Evolutionary conservation across 31 red algal genomes (phyloP).

Genomic region (Porphyra umbilicalis): DNA sequence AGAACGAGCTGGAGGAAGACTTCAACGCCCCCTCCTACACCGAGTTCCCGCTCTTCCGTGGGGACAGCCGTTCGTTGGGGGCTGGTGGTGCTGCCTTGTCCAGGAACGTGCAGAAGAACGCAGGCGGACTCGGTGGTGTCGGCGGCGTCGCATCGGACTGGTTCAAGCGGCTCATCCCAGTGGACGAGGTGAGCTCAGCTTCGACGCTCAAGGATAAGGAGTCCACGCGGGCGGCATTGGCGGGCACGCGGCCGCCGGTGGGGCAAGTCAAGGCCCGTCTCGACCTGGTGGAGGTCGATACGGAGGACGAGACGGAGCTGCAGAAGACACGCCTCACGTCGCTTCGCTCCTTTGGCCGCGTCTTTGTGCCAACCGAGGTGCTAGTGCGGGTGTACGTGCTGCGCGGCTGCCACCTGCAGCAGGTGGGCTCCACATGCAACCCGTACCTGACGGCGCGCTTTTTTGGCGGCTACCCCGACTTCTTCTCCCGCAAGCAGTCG

Average conservation of each 20-base stretch:
- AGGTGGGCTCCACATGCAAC: conserved; percentile 61
- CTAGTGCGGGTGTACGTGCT: conserved; percentile 78
- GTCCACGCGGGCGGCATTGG: conserved; percentile 42
- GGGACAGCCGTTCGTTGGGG: conserved; percentile 63
- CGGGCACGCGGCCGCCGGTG: conserved; percentile 60
- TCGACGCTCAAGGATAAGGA: conserved; percentile 28
- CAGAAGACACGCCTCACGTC: conserved; percentile 42
- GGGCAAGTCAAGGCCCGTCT: conserved; percentile 68
- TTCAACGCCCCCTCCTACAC: conserved; percentile 60
- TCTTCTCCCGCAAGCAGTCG: conserved; percentile 55
- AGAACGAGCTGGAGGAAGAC: conserved; percentile 55
- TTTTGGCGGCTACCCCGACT: conserved; percentile 76
- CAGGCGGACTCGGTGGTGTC: background rate
- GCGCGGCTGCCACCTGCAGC: conserved; percentile 61
- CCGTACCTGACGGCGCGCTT: conserved; percentile 58
- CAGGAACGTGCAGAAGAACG: conserved; percentile 9
- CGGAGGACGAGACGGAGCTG: conserved; percentile 28
- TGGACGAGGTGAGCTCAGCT: conserved; percentile 35
- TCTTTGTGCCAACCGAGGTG: conserved; percentile 69
- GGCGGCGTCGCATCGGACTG: conserved; percentile 8
- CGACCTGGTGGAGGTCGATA: conserved; percentile 59
- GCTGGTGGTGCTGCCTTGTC: background rate
- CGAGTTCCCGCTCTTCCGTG: conserved; percentile 70
- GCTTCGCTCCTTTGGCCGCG: conserved; percentile 60
- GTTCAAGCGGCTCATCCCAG: conserved; percentile 44